Evolutionary conservation across 1,284 basidiomycete species (phyloP), one percentile per base, ranked within the genome.

Genomic region (Caloboletus firmus): DNA sequence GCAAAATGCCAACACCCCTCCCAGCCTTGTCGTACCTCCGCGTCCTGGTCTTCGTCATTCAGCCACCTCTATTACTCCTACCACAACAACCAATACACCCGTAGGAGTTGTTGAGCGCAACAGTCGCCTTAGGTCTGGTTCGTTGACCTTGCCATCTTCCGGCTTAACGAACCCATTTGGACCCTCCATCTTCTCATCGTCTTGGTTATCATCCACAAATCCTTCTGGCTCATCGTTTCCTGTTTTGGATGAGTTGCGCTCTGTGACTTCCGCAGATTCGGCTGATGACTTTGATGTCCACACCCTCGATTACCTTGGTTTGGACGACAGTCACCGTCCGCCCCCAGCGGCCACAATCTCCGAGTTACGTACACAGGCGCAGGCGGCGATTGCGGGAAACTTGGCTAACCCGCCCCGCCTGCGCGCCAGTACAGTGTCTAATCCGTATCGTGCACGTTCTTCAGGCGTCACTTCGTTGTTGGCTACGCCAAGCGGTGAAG

Each of bases 271-370:
- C 30, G 83, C 82, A 57, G 89, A 91, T 64, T 87, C 87, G n/a
- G 79, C 81, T 20, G 93, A 95, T 57, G 91, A 95, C 54, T 91
- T 93, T 70, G 91, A 94, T 67, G 91, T 95, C 47, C 90, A 93
- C 66, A 97, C 95, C 26, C 81, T 98, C 59, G 94, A 95, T 72
- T 97, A 97, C 70, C 88, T 98, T 49, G 95, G 95, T 43, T 80
- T 98, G 61, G 95, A 95, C 62, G 91, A 93, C 58, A 76, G 74
- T 53, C 79, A 79, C 60, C 79, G 82, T 52, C 81, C 80, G 56
- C 69, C 85, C 12, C 84, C 85, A 2, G 89, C 90, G 5, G 92
- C 90, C 11, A 93, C 89, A 47, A 84, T 93, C 58, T 84, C 89
- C 17, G 93, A 93, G 72, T 77, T 93, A 56, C 85, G 89, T 60